Base-by-base conservation (phyloP, 345 rosid genomes). In the Citrus glauca region DNA sequence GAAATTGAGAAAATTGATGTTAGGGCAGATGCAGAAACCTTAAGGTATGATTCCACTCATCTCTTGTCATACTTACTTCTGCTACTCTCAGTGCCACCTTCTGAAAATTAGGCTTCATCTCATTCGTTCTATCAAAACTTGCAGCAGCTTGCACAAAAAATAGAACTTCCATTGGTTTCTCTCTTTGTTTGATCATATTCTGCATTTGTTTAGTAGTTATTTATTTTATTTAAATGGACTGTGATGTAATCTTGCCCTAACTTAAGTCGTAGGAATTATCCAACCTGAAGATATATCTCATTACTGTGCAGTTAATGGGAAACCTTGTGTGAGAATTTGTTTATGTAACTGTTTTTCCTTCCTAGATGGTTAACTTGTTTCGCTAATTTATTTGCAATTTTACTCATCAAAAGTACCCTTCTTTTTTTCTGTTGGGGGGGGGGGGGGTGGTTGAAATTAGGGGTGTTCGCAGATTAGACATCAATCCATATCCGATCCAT, bases 11-110 rank as follows among this genome's bases (percentile, higher is more conserved):
- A 90, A 83, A 87, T 88, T 81, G 97, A 95, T 85, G 91, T 89
- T 70, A 90, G 90, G 89, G 98, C 94, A 75, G 99, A 95, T 88
- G 99, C 98, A 72, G 94, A 95, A 87, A 88, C 82, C 69, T 80
- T 93, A 80, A 88, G 97, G 94, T 91, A 72, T 57, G n/a, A 7
- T 61, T 69, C 40, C 22, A 5, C 38, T 27, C 30, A 32, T n/a
- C 6, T 33, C 30, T 28, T 16, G 9, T 24, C 11, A 1, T 71
- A 9, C 42, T 22, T 32, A 30, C 66, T 22, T 22, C 28, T 16
- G 9, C 24, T 48, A n/a, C 53, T 35, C n/a, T 35, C 3, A 35
- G 66, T 1, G 35, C 24, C 50, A 4, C 76, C 50, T 24, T 28
- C 50, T 72, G 65, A 59, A 37, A 7, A 24, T 59, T 37, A 28